Conservation (phyloP, 2,329 filamentous ascomycete genomes). For the Pseudocercospora eumusae region DNA sequence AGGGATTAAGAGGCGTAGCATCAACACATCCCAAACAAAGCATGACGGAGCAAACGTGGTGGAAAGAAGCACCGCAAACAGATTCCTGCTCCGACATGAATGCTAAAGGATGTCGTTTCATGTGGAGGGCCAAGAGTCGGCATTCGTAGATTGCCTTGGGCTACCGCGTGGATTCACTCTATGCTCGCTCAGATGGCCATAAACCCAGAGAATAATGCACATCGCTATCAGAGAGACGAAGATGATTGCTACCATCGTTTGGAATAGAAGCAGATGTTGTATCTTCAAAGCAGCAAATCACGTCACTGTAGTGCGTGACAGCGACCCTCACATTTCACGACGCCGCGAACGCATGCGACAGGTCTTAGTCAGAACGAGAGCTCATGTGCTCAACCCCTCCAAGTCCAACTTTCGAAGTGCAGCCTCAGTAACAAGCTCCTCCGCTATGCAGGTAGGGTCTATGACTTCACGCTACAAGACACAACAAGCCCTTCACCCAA, state of each 20-base stretch:
- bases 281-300: neutral
- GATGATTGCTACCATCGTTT: neutral
- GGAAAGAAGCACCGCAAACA: neutral
- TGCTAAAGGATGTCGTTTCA: neutral
- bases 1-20: neutral
- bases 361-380: neutral
- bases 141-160: neutral
- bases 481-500: neutral
- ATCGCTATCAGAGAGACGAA: neutral
- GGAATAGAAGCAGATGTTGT: neutral
- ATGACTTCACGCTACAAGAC: neutral
- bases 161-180: neutral
- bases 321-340: neutral
- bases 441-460: neutral
- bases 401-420: neutral
- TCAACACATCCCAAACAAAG: neutral
- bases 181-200: neutral
- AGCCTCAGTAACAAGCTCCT: neutral
- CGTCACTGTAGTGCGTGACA: neutral
- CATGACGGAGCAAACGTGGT: neutral
- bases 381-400: neutral
- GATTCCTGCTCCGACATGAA: neutral
- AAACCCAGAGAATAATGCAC: neutral
- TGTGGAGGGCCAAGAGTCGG: neutral
- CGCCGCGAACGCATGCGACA: neutral